Conservation (phyloP, 1,139 yeast genomes). For the Diutina mesorugosa region DNA sequence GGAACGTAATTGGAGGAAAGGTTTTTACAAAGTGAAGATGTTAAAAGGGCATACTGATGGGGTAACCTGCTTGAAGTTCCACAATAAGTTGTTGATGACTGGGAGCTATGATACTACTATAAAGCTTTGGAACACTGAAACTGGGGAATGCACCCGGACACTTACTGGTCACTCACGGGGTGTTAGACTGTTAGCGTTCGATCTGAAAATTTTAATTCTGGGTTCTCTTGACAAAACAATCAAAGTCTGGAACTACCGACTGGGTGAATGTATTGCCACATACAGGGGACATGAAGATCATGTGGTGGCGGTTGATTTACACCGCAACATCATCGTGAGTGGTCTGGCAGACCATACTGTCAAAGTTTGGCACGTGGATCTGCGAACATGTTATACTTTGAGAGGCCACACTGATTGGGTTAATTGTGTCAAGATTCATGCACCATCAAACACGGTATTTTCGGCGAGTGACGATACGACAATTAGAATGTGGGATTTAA, state of each 20-base stretch:
- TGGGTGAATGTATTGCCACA: slow-evolving; percentile 89
- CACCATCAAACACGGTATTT: slow-evolving; percentile 64
- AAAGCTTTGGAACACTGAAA: slow-evolving; percentile 78
- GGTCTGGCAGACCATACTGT: slow-evolving; percentile 90
- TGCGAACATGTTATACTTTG: slow-evolving; percentile 81
- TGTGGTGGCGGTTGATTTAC: slow-evolving; percentile 70
- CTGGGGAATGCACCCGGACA: slow-evolving; percentile 67
- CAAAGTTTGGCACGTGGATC: slow-evolving; percentile 93
- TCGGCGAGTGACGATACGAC: slow-evolving; percentile 89
- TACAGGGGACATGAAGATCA: slow-evolving; percentile 87
- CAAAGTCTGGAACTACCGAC: slow-evolving; percentile 90
- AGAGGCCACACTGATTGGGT: slow-evolving; percentile 93
- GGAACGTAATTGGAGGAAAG: slow-evolving; percentile 91
- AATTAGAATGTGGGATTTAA: slow-evolving; percentile 88
- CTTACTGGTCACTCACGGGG: slow-evolving; percentile 79
- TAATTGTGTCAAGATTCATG: slow-evolving; percentile 76
- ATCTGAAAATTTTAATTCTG: slow-evolving; percentile 76
- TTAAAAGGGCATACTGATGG: slow-evolving; percentile 86
- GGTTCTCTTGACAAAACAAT: slow-evolving; percentile 88
- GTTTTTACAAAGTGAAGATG: slow-evolving; percentile 47
- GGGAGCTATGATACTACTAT: slow-evolving; percentile 87
- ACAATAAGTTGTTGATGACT: slow-evolving; percentile 66
- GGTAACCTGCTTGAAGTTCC: slow-evolving; percentile 74
- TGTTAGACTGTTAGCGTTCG: slow-evolving; percentile 73
- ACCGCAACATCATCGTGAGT: slow-evolving; percentile 72